These are phyloP conservation scores for Ceratocystis colombiana DNA, from an alignment of 2,329 filamentous ascomycete species.

Conservation along the genomic window DNA sequence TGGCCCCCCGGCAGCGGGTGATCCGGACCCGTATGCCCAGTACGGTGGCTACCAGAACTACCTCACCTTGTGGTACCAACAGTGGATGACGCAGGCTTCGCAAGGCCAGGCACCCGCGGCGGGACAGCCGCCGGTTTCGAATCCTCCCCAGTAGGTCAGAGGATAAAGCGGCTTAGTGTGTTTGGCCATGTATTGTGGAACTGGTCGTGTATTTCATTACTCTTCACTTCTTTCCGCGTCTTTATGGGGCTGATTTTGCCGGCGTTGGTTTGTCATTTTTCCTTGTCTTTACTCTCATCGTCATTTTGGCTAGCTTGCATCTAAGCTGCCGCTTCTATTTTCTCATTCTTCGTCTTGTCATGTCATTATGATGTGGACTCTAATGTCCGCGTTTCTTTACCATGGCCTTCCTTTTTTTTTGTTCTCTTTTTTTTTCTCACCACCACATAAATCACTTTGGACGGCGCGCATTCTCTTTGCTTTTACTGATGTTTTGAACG, in stretches of 20 bases:
- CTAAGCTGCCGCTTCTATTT: neutral
- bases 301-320: slow-evolving; percentile 1
- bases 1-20: slow-evolving; percentile 32
- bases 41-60: slow-evolving; percentile 80
- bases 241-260: slow-evolving; percentile 13
- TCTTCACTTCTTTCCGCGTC: slow-evolving; percentile 18
- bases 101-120: slow-evolving; percentile 32
- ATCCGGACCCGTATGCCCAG: slow-evolving; percentile 61
- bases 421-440: neutral
- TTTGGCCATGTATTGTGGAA: neutral
- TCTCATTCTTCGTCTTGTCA: neutral
- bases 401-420: slow-evolving; percentile 10
- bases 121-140: slow-evolving; percentile 23
- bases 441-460: slow-evolving; percentile 16
- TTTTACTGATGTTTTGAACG: slow-evolving; percentile 19
- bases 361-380: neutral
- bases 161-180: neutral
- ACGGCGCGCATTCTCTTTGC: slow-evolving; percentile 18
- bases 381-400: neutral
- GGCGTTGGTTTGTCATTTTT: slow-evolving; percentile 5
- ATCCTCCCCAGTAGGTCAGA: slow-evolving; percentile 24
- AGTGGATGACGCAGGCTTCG: slow-evolving; percentile 40
- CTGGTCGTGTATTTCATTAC: slow-evolving; percentile 14
- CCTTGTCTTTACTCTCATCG: neutral
- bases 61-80: slow-evolving; percentile 70